Evolutionary conservation across 306 rosid genomes (phyloP).

Genomic region (Bauhinia variegata): DNA sequence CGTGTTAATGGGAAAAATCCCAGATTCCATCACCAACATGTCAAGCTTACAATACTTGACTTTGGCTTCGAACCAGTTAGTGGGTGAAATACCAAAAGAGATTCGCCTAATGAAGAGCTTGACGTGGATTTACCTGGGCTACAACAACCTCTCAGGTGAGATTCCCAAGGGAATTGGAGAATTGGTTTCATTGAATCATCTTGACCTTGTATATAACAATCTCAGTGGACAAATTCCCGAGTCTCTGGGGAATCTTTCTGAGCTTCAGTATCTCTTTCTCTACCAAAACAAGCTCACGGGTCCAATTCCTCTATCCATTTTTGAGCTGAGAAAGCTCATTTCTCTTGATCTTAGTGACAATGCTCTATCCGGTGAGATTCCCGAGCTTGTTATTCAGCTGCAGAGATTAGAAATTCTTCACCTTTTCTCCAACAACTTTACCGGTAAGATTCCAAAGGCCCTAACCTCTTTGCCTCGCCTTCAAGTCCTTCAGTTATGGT

Average conservation of each 20-base stretch:
- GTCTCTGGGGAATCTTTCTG: constrained; percentile 65
- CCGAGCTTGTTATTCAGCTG: constrained; percentile 57
- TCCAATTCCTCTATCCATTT: constrained; percentile 60
- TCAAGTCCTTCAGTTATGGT: constrained; percentile 93
- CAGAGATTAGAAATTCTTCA: constrained; percentile 78
- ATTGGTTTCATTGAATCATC: constrained; percentile 60
- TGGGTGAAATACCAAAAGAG: constrained; percentile 60
- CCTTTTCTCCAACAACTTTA: constrained; percentile 76
- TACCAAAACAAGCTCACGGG: constrained; percentile 81
- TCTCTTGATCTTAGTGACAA: constrained; percentile 91
- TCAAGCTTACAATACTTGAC: constrained; percentile 64
- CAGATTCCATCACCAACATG: constrained; percentile 61
- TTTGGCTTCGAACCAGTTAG: constrained; percentile 79
- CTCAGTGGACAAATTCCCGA: constrained; percentile 74
- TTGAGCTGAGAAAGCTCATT: constrained; percentile 53
- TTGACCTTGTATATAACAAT: constrained; percentile 87
- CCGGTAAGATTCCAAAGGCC: constrained; percentile 63
- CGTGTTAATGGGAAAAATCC: constrained; percentile 64
- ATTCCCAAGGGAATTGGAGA: constrained; percentile 73
- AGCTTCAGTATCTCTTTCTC: constrained; percentile 74
- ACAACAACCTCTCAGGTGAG: constrained; percentile 80
- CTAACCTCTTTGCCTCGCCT: constrained; percentile 65
- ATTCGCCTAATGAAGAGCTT: constrained; percentile 60
- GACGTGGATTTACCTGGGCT: constrained; percentile 84
- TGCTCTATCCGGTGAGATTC: constrained; percentile 70